phyloP scores from a whole-genome alignment of 225 moss, liverwort and hornwort species.

The Pleurozium schreberi region DNA sequence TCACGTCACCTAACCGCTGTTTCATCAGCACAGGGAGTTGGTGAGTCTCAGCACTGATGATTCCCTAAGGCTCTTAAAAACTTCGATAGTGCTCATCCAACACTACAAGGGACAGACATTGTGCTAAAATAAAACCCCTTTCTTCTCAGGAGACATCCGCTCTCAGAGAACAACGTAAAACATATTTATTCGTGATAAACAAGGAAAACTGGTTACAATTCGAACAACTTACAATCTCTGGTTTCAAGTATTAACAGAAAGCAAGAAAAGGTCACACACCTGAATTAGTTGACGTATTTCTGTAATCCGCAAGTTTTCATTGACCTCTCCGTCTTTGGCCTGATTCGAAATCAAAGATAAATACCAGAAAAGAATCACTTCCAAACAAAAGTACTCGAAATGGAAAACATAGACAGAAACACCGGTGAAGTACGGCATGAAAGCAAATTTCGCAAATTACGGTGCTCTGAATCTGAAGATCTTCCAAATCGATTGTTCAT shows the following conservation, averaged over 20 bases:
- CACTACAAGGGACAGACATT: background rate
- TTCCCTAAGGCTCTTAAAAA: background rate
- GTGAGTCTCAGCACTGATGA: background rate
- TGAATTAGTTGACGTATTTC: slow-evolving; percentile 45
- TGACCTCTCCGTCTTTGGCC: slow-evolving; percentile 49
- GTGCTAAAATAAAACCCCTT: background rate
- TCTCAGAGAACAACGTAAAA: background rate
- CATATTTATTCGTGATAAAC: background rate
- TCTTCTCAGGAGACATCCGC: background rate
- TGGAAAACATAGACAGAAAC: background rate
- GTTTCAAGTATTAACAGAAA: background rate
- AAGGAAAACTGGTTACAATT: background rate
- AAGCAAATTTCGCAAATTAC: background rate
- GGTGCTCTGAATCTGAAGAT: background rate
- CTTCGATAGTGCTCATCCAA: background rate
- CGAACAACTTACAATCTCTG: background rate
- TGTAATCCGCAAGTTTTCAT: slow-evolving; percentile 35
- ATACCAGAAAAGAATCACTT: background rate
- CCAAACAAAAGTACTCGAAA: background rate
- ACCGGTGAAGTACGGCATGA: background rate
- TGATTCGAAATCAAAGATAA: background rate
- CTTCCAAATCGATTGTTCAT: background rate
- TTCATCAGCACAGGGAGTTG: background rate
- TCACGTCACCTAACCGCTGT: slow-evolving; percentile 17
- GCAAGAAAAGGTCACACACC: background rate